Evolutionary conservation across 768 basidiomycete genomes (phyloP), one percentile per base, ranked within the genome.

Genomic region (Russula vinacea): DNA sequence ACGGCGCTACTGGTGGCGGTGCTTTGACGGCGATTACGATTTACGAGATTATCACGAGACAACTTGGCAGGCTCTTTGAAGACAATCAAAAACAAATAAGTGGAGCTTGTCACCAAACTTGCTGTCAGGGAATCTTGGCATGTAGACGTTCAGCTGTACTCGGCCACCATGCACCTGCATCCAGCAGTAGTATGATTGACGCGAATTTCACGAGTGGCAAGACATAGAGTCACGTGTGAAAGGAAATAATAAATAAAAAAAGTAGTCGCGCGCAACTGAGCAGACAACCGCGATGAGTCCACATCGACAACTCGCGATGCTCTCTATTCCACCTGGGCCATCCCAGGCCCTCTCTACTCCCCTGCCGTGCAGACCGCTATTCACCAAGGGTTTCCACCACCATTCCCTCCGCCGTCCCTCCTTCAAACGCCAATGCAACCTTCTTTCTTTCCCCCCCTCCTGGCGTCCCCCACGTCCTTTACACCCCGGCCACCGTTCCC

Each of bases 371-470:
- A 84, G 40, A 83, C 87, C 0, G 77, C 82, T 57, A 67, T 87
- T 26, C 84, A 84, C 69, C 81, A 81, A 29, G 75, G 80, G 49
- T 85, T 83, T 74, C 84, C 83, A 66, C 83, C 86, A 0, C 73
- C 80, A 0, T 83, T 81, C 66, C 82, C 82, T 39, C 62, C 79
- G 64, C 45, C 72, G 39, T 57, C 76, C 61, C 68, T 82, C 54
- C 75, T 89, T 56, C 89, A 88, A 71, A 89, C 88, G 5, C 89
- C 89, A 51, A 84, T 90, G 78, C 89, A 90, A 71, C 73, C 83
- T 22, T 88, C 85, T 75, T 89, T 88, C 65, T 76, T 78, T 39
- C 77, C 75, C 80, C 77, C 40, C 80, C 79, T 6, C 81, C 82
- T 29, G 76, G 74, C 32, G 78, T 79, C 85, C 85, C 1, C 77